Evolutionary conservation across 1,284 basidiomycete species (phyloP).

Genomic region (Microbotryum lychnidis-dioicae): DNA sequence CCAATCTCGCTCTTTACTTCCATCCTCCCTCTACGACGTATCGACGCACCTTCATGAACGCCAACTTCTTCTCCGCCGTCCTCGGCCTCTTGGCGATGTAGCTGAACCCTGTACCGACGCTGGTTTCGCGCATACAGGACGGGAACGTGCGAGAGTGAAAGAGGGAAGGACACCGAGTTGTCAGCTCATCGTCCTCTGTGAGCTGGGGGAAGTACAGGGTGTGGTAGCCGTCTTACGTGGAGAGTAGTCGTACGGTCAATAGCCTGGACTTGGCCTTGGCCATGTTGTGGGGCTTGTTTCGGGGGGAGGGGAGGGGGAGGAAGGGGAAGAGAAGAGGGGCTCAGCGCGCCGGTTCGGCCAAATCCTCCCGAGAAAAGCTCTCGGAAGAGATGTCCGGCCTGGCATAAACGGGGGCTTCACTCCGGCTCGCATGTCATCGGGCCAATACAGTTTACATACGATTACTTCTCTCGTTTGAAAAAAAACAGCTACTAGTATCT

Average conservation of each 20-base stretch:
- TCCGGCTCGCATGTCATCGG: no score
- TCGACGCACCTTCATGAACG: slow-evolving; percentile 29
- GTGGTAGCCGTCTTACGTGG: slow-evolving; percentile 12
- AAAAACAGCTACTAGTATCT: no score
- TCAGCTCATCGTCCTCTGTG: background rate
- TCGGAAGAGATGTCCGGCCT: no score
- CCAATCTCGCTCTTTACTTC: no score
- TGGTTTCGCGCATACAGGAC: background rate
- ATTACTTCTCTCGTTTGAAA: no score
- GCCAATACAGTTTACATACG: no score
- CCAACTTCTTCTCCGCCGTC: slow-evolving; percentile 31
- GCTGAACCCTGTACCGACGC: slow-evolving; percentile 24
- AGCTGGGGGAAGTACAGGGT: no score
- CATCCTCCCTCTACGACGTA: background rate
- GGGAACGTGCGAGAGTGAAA: background rate
- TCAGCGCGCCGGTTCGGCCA: no score
- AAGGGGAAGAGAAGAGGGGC: background rate
- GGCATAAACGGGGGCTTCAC: no score
- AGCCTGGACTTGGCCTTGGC: slow-evolving; percentile 29
- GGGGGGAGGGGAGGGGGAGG: background rate
- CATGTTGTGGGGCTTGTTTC: slow-evolving; percentile 3
- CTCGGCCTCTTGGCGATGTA: slow-evolving; percentile 29
- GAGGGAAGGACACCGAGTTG: background rate
- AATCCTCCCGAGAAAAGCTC: no score
- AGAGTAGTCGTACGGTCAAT: slow-evolving; percentile 24